These are phyloP conservation scores for Leccinum obscurum DNA, from an alignment of 768 basidiomycete species.

Conservation along the genomic window DNA sequence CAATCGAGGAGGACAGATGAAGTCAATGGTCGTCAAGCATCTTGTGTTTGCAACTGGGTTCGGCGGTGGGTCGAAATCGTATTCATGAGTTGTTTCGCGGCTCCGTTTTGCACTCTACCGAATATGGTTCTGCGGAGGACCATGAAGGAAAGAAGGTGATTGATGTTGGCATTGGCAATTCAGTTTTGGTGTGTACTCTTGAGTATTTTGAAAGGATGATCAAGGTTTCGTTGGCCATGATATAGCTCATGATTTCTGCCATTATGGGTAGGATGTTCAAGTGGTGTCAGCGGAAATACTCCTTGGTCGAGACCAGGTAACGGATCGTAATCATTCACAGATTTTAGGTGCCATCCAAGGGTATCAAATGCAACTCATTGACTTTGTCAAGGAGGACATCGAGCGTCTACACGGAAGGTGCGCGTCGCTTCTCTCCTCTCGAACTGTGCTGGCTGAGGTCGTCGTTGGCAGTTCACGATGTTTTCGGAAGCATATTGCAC, in stretches of 20 bases:
- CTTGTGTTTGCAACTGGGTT: slow-evolving; percentile 58
- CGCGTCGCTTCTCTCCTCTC: background rate
- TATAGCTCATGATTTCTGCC: slow-evolving; percentile 37
- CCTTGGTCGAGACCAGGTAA: too few species aligned
- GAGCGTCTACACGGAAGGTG: too few species aligned
- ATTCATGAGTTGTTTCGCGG: slow-evolving; percentile 52
- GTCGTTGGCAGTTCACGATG: slow-evolving; percentile 72
- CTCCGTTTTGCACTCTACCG: slow-evolving; percentile 50
- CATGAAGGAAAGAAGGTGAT: slow-evolving; percentile 62
- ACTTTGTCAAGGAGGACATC: slow-evolving; percentile 95
- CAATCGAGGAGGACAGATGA: slow-evolving; percentile 31
- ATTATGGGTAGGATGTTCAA: background rate
- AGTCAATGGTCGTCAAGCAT: slow-evolving; percentile 43
- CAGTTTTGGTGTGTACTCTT: slow-evolving; percentile 36
- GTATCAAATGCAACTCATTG: slow-evolving; percentile 97
- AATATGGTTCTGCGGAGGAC: slow-evolving; percentile 45
- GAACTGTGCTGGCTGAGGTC: too few species aligned
- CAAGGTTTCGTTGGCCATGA: slow-evolving; percentile 32
- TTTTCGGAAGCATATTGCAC: slow-evolving; percentile 96
- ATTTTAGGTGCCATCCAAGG: slow-evolving; percentile 29
- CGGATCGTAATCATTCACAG: too few species aligned
- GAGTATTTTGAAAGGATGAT: background rate
- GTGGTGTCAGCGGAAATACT: too few species aligned
- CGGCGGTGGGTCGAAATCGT: slow-evolving; percentile 7
- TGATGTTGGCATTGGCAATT: slow-evolving; percentile 63